Conservation (phyloP, 768 basidiomycete species). For the Amanita subjunquillea region DNA sequence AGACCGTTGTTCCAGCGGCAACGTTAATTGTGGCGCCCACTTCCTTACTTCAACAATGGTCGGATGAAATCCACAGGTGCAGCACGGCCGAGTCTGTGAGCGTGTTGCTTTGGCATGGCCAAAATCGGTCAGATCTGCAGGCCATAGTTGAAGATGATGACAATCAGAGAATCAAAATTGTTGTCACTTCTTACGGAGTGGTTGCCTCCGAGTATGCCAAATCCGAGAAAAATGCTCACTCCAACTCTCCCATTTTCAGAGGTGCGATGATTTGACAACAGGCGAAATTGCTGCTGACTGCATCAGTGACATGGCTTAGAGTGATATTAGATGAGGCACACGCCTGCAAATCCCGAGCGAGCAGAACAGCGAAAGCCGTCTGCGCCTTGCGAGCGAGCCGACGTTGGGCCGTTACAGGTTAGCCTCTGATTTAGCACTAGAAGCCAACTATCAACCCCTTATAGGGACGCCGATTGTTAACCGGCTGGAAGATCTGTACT, state of each 20-base stretch:
- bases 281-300: background rate
- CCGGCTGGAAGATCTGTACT: conserved; percentile 84
- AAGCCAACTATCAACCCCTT: background rate
- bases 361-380: conserved; percentile 82
- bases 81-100: conserved; percentile 60
- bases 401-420: conserved; percentile 87
- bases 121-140: conserved; percentile 70
- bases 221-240: conserved; percentile 37
- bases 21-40: conserved; percentile 92
- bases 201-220: conserved; percentile 83
- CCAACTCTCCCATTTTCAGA: conserved; percentile 58
- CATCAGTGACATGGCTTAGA: conserved; percentile 67
- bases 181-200: conserved; percentile 89
- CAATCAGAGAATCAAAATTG: conserved; percentile 51
- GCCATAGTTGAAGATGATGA: conserved; percentile 40
- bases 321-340: conserved; percentile 92
- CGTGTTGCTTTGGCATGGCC: conserved; percentile 80
- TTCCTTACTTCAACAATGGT: conserved; percentile 87
- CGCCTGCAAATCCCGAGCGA: conserved; percentile 82
- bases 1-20: conserved; percentile 33
- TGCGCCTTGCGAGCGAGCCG: conserved; percentile 73
- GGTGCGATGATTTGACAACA: conserved; percentile 49
- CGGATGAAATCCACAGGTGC: conserved; percentile 82
- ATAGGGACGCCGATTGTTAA: conserved; percentile 92
- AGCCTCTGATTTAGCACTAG: background rate